Evolutionary conservation across 2,329 filamentous ascomycete species (phyloP).

Genomic region (Ophiostoma montium): DNA sequence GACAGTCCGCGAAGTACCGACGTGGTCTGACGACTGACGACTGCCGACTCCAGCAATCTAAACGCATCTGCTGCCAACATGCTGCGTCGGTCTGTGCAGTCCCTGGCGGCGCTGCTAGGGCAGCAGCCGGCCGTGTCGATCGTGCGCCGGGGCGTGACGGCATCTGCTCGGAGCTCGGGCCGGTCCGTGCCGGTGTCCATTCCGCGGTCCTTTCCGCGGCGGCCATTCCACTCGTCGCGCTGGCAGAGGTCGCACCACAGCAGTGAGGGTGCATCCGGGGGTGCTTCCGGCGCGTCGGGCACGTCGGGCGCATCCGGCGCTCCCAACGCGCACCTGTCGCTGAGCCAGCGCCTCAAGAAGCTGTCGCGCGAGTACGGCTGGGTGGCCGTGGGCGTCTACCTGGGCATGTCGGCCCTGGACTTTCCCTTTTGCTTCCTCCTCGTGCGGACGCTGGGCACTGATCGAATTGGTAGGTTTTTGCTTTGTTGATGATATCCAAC

Average conservation of each 20-base stretch:
- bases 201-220: constrained; percentile 8
- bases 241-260: constrained; percentile 14
- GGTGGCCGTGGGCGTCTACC: constrained; percentile 83
- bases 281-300: not conserved
- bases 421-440: constrained; percentile 92
- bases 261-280: not conserved
- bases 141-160: not conserved
- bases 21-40: too few species aligned
- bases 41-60: too few species aligned
- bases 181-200: not conserved
- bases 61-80: not conserved
- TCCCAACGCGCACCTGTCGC: constrained; percentile 21
- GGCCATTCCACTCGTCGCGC: constrained; percentile 18
- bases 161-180: not conserved
- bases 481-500: not conserved
- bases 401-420: constrained; percentile 69
- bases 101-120: constrained; percentile 4
- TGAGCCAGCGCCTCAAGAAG: constrained; percentile 64
- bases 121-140: constrained; percentile 3
- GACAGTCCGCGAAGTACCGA: too few species aligned
- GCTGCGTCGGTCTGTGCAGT: constrained; percentile 7
- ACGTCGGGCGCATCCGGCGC: not conserved
- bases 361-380: constrained; percentile 89
- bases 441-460: constrained; percentile 69
- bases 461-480: constrained; percentile 52